phyloP scores from a whole-genome alignment of 2,329 filamentous ascomycete genomes.

The Colletotrichum costaricense region DNA sequence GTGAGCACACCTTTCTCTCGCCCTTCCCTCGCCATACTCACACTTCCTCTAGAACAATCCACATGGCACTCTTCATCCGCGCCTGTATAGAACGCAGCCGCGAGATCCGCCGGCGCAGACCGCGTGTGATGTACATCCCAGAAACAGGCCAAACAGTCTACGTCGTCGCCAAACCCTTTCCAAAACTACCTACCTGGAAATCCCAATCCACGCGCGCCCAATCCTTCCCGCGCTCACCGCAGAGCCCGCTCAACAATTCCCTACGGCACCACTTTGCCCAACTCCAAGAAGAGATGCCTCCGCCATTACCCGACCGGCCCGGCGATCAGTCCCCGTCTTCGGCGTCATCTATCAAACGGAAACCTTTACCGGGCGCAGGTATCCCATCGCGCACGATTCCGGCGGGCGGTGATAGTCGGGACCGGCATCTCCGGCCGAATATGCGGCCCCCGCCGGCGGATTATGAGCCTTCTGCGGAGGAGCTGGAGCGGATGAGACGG shows the following conservation, averaged over 20 bases:
- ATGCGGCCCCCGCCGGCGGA: slow-evolving; percentile 36
- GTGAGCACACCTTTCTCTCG: neutral
- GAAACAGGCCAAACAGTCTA: slow-evolving; percentile 38
- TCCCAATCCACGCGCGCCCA: neutral
- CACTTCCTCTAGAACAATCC: slow-evolving; percentile 32
- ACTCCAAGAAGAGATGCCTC: neutral
- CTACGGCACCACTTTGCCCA: neutral
- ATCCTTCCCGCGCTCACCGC: neutral
- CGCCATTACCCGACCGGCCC: neutral
- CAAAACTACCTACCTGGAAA: slow-evolving; percentile 15
- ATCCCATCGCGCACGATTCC: neutral
- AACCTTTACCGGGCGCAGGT: slow-evolving; percentile 4
- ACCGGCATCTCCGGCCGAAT: slow-evolving; percentile 16
- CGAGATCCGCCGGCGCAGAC: slow-evolving; percentile 33
- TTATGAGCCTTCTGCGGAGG: slow-evolving; percentile 38
- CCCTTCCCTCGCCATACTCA: neutral
- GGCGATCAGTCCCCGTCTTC: neutral
- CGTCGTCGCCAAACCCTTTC: slow-evolving; percentile 37
- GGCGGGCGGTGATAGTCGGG: neutral
- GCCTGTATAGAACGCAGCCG: slow-evolving; percentile 41
- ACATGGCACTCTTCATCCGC: slow-evolving; percentile 42
- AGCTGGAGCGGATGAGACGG: slow-evolving; percentile 37
- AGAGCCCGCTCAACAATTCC: neutral
- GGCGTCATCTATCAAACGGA: slow-evolving; percentile 5
- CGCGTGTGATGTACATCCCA: slow-evolving; percentile 39